Evolutionary conservation across 2,329 filamentous ascomycete species (phyloP).

Genomic region (Chrysoporthe austroafricana): DNA sequence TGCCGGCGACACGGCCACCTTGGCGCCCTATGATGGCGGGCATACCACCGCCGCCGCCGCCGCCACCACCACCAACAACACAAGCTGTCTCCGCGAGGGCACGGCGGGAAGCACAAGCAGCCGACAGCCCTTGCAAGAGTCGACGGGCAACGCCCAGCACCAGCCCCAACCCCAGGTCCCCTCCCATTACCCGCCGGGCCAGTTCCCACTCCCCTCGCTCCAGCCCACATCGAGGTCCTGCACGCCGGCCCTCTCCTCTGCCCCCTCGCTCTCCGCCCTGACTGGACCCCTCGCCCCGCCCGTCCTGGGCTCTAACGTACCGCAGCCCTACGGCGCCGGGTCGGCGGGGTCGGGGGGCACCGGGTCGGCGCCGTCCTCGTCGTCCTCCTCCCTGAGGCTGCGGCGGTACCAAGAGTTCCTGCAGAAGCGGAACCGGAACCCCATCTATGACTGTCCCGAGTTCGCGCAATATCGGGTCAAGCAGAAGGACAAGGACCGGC

Average conservation of each 20-base stretch:
- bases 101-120: conserved; percentile 14
- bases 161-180: conserved; percentile 12
- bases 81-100: conserved; percentile 10
- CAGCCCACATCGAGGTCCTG: conserved; percentile 22
- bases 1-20: conserved; percentile 6
- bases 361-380: not conserved
- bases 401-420: conserved; percentile 38
- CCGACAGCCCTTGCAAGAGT: conserved; percentile 55
- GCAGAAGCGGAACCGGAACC: conserved; percentile 50
- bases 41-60: not conserved
- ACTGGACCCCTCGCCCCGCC: conserved; percentile 38
- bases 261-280: conserved; percentile 40
- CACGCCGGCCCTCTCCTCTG: conserved; percentile 37
- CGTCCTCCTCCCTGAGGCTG: conserved; percentile 31
- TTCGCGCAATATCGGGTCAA: conserved; percentile 69
- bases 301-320: conserved; percentile 6
- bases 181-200: conserved; percentile 35
- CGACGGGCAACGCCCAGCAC: conserved; percentile 55
- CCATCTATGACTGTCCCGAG: conserved; percentile 63
- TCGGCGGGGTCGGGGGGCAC: not conserved
- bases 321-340: conserved; percentile 38
- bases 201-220: conserved; percentile 24
- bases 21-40: conserved; percentile 14
- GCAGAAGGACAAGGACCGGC: conserved; percentile 66
- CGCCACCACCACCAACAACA: not conserved